Percentiles rank a stretch among this genome's conserved stretches.
Conservation (phyloP, 352 stramenopile species). For the Chrysophaeum taylorii region DNA sequence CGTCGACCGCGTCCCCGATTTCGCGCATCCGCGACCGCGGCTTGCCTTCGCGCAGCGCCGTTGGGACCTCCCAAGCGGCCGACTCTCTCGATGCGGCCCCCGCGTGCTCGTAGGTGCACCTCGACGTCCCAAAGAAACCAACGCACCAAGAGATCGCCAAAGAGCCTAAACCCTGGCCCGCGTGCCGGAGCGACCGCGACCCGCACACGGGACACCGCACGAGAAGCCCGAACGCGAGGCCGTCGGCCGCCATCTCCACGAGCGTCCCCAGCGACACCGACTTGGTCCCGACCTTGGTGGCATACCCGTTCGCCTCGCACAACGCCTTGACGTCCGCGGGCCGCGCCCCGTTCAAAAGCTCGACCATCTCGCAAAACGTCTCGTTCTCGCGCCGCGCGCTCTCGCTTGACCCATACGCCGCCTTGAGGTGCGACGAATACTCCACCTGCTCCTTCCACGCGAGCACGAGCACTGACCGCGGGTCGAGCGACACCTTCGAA, state of each 20-base stretch:
- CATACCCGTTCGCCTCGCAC: background rate
- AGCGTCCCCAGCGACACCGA: background rate
- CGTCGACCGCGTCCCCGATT: background rate
- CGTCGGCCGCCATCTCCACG: background rate
- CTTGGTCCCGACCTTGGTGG: background rate
- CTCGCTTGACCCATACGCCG: background rate
- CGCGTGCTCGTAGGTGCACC: background rate
- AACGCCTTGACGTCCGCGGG: slow-evolving; percentile 8
- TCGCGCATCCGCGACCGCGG: background rate
- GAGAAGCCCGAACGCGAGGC: background rate
- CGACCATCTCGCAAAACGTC: background rate
- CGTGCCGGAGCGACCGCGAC: background rate
- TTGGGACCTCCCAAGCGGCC: background rate
- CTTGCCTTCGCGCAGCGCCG: background rate
- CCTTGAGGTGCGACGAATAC: background rate
- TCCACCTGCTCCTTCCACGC: background rate
- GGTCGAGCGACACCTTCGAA: background rate
- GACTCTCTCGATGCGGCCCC: background rate
- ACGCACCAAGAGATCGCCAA: background rate
- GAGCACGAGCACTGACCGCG: background rate
- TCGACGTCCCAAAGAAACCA: background rate
- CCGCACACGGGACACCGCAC: background rate
- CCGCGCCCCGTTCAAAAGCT: background rate
- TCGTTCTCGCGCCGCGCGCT: background rate
- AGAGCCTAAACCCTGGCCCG: background rate